phyloP scores from a whole-genome alignment of 768 basidiomycete species.

The Lactarius sanguifluus region DNA sequence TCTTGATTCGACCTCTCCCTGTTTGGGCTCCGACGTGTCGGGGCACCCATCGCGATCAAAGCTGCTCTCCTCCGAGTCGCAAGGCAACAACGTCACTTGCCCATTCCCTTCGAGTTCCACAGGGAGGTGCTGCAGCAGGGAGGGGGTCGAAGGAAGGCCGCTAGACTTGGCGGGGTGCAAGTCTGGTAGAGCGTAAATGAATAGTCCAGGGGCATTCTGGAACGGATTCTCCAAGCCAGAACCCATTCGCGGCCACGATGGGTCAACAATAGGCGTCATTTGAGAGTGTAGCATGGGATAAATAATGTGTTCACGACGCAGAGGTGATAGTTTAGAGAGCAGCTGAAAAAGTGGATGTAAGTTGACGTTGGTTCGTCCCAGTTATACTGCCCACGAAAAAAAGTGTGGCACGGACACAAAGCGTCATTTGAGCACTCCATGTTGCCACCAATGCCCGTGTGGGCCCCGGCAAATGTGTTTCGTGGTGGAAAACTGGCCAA shows the following conservation, averaged over 20 bases:
- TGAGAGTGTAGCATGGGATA: background rate
- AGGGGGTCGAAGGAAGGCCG: background rate
- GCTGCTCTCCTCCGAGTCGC: background rate
- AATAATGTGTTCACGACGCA: background rate
- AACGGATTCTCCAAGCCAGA: conserved; percentile 15
- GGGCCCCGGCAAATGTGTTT: background rate
- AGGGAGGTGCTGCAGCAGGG: background rate
- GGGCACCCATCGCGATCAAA: background rate
- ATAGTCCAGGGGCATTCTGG: conserved; percentile 20
- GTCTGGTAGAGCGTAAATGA: conserved; percentile 18
- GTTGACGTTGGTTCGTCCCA: background rate
- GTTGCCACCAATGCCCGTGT: background rate
- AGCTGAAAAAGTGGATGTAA: background rate
- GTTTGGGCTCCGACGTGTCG: background rate
- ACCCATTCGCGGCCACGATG: conserved; percentile 7
- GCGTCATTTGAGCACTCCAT: background rate
- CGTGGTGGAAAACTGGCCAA: background rate
- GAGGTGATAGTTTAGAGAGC: background rate
- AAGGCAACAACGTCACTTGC: background rate
- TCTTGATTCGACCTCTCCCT: background rate
- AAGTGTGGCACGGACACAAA: background rate
- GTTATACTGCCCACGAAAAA: background rate
- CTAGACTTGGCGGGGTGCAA: background rate
- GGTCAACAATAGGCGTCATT: background rate
- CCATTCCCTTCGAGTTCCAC: background rate